These are phyloP conservation scores for Diaporthe sp. DNA, from an alignment of 2,329 filamentous ascomycete genomes.

Conservation along the genomic window DNA sequence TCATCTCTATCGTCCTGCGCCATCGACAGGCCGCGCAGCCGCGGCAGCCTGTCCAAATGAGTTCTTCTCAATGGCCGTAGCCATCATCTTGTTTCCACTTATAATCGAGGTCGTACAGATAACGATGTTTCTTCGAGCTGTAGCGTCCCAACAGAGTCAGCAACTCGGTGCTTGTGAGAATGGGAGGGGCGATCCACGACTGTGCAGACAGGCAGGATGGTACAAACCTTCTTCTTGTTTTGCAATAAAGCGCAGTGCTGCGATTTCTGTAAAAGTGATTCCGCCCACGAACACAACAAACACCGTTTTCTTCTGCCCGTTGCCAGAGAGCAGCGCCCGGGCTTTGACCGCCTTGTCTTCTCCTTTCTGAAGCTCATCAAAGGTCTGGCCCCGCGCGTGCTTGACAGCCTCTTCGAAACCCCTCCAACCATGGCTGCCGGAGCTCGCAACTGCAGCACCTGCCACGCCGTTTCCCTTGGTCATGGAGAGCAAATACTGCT, in stretches of 20 bases:
- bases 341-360: conserved; percentile 94
- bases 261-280: conserved; percentile 95
- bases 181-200: not conserved
- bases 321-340: conserved; percentile 83
- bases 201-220: not conserved
- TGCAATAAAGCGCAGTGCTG: conserved; percentile 90
- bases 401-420: conserved; percentile 94
- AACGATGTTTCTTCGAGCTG: conserved; percentile 83
- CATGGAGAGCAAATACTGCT: conserved; percentile 81
- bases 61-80: conserved; percentile 81
- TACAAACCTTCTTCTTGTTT: conserved; percentile 79
- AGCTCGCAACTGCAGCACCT: conserved; percentile 61
- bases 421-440: conserved; percentile 84
- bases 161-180: not conserved
- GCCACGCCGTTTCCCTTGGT: conserved; percentile 71
- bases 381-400: conserved; percentile 87
- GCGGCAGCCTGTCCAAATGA: conserved; percentile 66
- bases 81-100: conserved; percentile 90
- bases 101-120: conserved; percentile 95
- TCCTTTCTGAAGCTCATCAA: conserved; percentile 92
- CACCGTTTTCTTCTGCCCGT: conserved; percentile 82
- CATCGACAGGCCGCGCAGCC: conserved; percentile 34
- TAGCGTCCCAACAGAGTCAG: conserved; percentile 34
- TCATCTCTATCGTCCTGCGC: conserved; percentile 12
- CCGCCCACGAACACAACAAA: conserved; percentile 99